These are phyloP conservation scores for Hymenoscyphus fraxineus DNA, from an alignment of 2,329 filamentous ascomycete genomes.

Conservation along the genomic window DNA sequence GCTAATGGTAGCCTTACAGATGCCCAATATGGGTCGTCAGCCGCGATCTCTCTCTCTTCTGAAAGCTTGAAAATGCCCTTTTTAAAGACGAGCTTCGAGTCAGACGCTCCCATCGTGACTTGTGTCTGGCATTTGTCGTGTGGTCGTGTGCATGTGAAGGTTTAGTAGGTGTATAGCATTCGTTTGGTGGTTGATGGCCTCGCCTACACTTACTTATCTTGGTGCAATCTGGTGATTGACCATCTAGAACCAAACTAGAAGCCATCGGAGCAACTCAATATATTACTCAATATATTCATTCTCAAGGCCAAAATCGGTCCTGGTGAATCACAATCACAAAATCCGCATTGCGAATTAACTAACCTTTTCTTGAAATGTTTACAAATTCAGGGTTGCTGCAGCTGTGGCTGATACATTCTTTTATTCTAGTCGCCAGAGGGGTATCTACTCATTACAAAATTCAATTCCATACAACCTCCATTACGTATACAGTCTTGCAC, in stretches of 20 bases:
- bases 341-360: background rate
- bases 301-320: background rate
- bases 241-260: background rate
- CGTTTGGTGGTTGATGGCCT: constrained; percentile 5
- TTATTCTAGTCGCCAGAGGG: constrained; percentile 13
- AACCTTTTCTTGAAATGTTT: background rate
- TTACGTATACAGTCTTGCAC: constrained; percentile 29
- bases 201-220: constrained; percentile 11
- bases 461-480: constrained; percentile 6
- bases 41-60: constrained; percentile 82
- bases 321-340: background rate
- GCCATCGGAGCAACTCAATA: background rate
- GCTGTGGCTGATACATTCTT: background rate
- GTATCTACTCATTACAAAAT: constrained; percentile 28
- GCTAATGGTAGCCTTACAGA: constrained; percentile 58
- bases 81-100: constrained; percentile 98
- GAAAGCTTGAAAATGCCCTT: constrained; percentile 95
- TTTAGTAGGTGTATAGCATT: background rate
- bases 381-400: background rate
- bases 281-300: background rate
- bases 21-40: constrained; percentile 89
- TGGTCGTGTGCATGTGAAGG: constrained; percentile 2
- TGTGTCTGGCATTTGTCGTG: constrained; percentile 27
- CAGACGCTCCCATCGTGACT: constrained; percentile 82
- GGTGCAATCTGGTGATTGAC: background rate